These are phyloP conservation scores for Friedmanniomyces simplex DNA, from an alignment of 495 filamentous ascomycete genomes.

Conservation along the genomic window DNA sequence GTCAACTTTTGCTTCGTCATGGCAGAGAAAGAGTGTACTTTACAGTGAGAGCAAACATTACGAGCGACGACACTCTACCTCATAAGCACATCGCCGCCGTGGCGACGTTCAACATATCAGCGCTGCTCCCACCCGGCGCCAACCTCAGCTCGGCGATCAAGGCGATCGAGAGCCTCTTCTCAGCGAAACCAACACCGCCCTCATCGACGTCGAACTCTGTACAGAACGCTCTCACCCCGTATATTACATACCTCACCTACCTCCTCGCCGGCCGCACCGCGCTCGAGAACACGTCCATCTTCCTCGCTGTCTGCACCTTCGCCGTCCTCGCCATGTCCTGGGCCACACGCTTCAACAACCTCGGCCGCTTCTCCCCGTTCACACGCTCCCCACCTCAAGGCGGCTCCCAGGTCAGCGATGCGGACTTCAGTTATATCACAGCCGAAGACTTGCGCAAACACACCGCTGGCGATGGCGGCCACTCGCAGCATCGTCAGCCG, in stretches of 20 bases:
- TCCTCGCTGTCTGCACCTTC: constrained; percentile 39
- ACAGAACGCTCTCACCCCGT: not conserved
- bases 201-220: not conserved
- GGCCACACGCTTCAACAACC: constrained; percentile 46
- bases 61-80: too few species aligned
- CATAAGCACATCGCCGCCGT: not conserved
- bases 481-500: constrained; percentile 1
- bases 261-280: constrained; percentile 10
- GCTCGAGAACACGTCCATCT: constrained; percentile 19
- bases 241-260: not conserved
- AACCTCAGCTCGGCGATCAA: constrained; percentile 1
- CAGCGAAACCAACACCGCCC: not conserved
- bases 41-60: not conserved
- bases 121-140: not conserved
- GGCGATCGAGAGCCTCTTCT: constrained; percentile 2
- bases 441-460: constrained; percentile 46
- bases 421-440: constrained; percentile 73
- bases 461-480: constrained; percentile 31
- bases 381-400: constrained; percentile 26
- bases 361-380: constrained; percentile 39
- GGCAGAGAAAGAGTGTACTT: too few species aligned
- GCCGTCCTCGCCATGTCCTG: constrained; percentile 53
- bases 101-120: constrained; percentile 5
- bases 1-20: too few species aligned
- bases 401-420: constrained; percentile 51